Conservation (phyloP, 116 monocot species). For the Trichopus zeylanicus region DNA sequence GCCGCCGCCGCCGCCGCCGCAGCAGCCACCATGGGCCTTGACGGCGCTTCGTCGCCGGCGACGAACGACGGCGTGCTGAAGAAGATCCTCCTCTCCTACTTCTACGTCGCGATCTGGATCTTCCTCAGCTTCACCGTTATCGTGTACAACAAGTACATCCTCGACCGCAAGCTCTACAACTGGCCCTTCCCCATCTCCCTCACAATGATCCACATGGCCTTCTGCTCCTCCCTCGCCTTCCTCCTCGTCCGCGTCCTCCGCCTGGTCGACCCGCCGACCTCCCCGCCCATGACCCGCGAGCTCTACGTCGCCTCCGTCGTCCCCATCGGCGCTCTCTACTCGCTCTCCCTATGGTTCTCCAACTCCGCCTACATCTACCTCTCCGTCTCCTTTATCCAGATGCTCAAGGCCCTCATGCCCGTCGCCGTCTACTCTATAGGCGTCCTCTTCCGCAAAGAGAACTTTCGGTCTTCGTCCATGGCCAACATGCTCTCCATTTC, state of each 20-base stretch:
- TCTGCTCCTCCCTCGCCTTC: slow-evolving; percentile 58
- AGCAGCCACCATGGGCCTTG: slow-evolving; percentile 3
- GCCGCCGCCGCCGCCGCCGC: too few relatives aligned
- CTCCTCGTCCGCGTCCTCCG: slow-evolving; percentile 47
- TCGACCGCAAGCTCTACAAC: slow-evolving; percentile 59
- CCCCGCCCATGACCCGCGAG: slow-evolving; percentile 49
- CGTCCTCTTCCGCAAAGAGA: slow-evolving; percentile 53
- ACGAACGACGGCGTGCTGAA: slow-evolving; percentile 30
- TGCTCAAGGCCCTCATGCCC: slow-evolving; percentile 79
- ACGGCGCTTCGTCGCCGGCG: too few relatives aligned
- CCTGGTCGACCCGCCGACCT: slow-evolving; percentile 48
- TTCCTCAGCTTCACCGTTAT: slow-evolving; percentile 67
- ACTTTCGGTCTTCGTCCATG: slow-evolving; percentile 35
- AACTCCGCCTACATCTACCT: slow-evolving; percentile 78
- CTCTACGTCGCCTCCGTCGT: slow-evolving; percentile 49
- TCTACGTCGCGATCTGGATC: slow-evolving; percentile 57
- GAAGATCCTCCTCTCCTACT: slow-evolving; percentile 50
- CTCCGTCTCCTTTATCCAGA: slow-evolving; percentile 75
- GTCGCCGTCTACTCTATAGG: slow-evolving; percentile 71
- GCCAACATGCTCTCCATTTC: slow-evolving; percentile 73
- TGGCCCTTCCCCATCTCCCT: slow-evolving; percentile 74
- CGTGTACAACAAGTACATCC: slow-evolving; percentile 85
- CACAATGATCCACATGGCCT: slow-evolving; percentile 66
- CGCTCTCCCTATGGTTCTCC: slow-evolving; percentile 65
- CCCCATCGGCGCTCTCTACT: slow-evolving; percentile 67